Conservation (phyloP, 2,329 filamentous ascomycete species). For the Byssochlamys sp. region DNA sequence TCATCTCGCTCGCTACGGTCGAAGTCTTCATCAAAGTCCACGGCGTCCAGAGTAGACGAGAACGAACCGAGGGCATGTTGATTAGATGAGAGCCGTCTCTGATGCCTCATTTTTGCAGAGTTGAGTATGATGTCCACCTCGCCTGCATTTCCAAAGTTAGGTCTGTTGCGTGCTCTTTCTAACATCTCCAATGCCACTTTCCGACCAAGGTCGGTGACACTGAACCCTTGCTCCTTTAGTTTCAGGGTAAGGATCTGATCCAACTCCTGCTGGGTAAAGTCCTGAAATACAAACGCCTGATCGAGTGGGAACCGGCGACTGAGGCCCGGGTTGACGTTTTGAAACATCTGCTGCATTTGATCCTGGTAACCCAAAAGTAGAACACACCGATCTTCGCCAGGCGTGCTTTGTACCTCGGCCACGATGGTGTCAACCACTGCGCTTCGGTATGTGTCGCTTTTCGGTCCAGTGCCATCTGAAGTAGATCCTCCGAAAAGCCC, state of each 20-base stretch:
- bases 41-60: constrained; percentile 8
- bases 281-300: constrained; percentile 58
- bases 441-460: constrained; percentile 46
- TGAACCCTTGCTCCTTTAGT: constrained; percentile 47
- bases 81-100: constrained; percentile 30
- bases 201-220: constrained; percentile 44
- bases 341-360: constrained; percentile 62
- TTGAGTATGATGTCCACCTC: constrained; percentile 63
- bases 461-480: constrained; percentile 14
- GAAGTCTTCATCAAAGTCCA: constrained; percentile 53
- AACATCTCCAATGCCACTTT: constrained; percentile 52
- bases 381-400: constrained; percentile 64
- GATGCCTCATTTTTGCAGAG: constrained; percentile 45
- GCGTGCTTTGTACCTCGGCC: constrained; percentile 59
- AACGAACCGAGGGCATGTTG: constrained; percentile 3
- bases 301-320: constrained; percentile 55
- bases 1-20: constrained; percentile 41
- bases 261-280: constrained; percentile 54
- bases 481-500: constrained; percentile 42
- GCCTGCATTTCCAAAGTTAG: constrained; percentile 63
- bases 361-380: constrained; percentile 61
- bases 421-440: constrained; percentile 67
- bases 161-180: constrained; percentile 49
- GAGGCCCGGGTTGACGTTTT: constrained; percentile 63
- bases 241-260: constrained; percentile 54